Evolutionary conservation across 208 protist genomes (phyloP).

Genomic region (Histomonas meleagridis): DNA sequence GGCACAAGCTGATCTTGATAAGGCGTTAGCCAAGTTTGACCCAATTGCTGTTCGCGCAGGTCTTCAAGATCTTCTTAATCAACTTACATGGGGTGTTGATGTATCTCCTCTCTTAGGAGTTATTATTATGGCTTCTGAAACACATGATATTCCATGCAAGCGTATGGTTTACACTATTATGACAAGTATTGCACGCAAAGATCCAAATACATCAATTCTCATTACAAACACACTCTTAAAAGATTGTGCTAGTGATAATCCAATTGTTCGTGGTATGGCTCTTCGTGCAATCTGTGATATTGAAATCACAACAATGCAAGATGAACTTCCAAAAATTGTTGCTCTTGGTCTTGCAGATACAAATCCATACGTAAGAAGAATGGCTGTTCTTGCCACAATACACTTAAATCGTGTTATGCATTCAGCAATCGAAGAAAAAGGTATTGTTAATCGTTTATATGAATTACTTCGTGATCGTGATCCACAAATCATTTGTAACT

Average conservation of each 20-base stretch:
- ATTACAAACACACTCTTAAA: conserved; percentile 5
- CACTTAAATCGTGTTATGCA: not conserved
- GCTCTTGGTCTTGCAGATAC: not conserved
- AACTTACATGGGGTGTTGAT: conserved; percentile 18
- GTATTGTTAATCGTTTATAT: not conserved
- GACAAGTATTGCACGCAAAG: not conserved
- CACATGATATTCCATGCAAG: conserved; percentile 36
- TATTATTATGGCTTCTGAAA: conserved; percentile 2
- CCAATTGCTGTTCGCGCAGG: not conserved
- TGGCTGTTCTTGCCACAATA: not conserved
- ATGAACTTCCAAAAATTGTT: conserved; percentile 10
- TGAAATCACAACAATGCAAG: not conserved
- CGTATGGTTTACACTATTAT: conserved; percentile 31
- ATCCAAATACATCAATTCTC: conserved; percentile 9
- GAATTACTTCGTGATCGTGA: conserved; percentile 16
- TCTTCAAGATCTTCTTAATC: not conserved
- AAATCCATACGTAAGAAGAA: conserved; percentile 20
- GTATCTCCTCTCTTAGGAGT: not conserved
- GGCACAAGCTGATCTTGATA: not conserved
- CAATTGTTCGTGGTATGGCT: conserved; percentile 33
- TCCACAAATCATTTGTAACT: conserved; percentile 21
- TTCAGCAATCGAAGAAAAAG: not conserved
- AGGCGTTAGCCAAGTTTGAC: not conserved
- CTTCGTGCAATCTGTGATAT: conserved; percentile 30
- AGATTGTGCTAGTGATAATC: conserved; percentile 1